Evolutionary conservation across 2,329 filamentous ascomycete genomes (phyloP).

Genomic region (Curvularia sp.): DNA sequence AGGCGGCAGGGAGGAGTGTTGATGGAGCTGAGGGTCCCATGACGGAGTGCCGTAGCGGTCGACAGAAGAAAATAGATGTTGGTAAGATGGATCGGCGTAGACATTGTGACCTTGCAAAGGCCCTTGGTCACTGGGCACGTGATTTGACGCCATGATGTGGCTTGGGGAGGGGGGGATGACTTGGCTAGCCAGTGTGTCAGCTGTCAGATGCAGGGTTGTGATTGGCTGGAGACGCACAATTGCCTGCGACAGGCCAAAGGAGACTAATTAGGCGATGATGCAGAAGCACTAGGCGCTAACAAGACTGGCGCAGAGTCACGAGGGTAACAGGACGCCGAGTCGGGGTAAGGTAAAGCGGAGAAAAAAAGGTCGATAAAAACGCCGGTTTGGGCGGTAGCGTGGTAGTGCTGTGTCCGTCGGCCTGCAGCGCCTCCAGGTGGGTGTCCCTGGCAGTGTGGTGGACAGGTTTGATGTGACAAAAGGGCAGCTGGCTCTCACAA

Average conservation of each 20-base stretch:
- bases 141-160: conserved; percentile 46
- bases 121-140: conserved; percentile 48
- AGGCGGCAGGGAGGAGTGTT: conserved; percentile 32
- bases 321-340: conserved; percentile 36
- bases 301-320: conserved; percentile 42
- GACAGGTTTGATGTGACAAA: conserved; percentile 20
- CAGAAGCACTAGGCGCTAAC: conserved; percentile 46
- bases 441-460: conserved; percentile 23
- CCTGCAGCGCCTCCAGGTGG: conserved; percentile 21
- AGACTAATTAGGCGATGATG: conserved; percentile 38
- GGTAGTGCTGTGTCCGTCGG: conserved; percentile 27
- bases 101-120: conserved; percentile 43
- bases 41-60: conserved; percentile 43
- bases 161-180: conserved; percentile 10
- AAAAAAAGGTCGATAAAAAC: conserved; percentile 45
- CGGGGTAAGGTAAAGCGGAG: conserved; percentile 28
- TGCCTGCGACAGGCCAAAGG: conserved; percentile 31
- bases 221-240: conserved; percentile 42
- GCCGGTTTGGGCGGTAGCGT: conserved; percentile 39
- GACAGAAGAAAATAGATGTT: conserved; percentile 38
- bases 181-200: conserved; percentile 26
- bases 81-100: conserved; percentile 44
- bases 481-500: conserved; percentile 21
- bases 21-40: conserved; percentile 42
- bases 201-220: conserved; percentile 23